Conservation (phyloP, 1,284 basidiomycete species). For the Xanthoconium separans region DNA sequence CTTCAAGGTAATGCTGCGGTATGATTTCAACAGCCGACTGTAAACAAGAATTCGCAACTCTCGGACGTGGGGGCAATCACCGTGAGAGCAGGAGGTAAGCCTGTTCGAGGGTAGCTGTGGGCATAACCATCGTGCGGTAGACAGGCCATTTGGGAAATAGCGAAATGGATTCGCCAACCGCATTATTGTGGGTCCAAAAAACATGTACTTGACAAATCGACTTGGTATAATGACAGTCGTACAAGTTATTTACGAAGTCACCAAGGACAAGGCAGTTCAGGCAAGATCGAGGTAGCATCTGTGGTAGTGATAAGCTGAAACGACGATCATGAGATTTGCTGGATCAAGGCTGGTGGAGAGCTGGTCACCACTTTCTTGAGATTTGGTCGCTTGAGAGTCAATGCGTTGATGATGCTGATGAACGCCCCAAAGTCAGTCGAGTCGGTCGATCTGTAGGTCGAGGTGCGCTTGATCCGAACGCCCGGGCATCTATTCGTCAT, state of each 20-base stretch:
- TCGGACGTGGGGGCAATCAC: constrained; percentile 81
- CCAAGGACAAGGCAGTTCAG: constrained; percentile 69
- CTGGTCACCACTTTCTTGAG: constrained; percentile 86
- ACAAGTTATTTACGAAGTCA: constrained; percentile 74
- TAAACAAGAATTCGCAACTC: constrained; percentile 98
- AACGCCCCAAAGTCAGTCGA: constrained; percentile 93
- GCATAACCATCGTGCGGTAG: constrained; percentile 3
- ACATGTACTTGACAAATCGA: constrained; percentile 78
- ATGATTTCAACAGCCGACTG: constrained; percentile 92
- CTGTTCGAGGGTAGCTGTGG: constrained; percentile 82
- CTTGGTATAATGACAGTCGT: constrained; percentile 92
- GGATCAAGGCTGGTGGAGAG: neutral
- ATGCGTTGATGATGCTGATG: constrained; percentile 78
- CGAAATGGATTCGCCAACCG: constrained; percentile 8
- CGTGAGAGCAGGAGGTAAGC: constrained; percentile 85
- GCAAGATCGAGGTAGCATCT: constrained; percentile 72
- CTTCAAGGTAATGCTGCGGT: constrained; percentile 87
- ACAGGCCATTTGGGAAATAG: constrained; percentile 2
- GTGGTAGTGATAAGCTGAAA: constrained; percentile 62
- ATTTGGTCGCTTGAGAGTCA: constrained; percentile 82
- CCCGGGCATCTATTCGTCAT: no score
- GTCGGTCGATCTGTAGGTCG: no score
- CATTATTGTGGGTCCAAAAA: constrained; percentile 1
- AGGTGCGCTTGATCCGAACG: no score
- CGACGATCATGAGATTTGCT: constrained; percentile 3